Evolutionary conservation across 2,329 filamentous ascomycete species (phyloP).

Genomic region (Fusarium pseudonygamai): DNA sequence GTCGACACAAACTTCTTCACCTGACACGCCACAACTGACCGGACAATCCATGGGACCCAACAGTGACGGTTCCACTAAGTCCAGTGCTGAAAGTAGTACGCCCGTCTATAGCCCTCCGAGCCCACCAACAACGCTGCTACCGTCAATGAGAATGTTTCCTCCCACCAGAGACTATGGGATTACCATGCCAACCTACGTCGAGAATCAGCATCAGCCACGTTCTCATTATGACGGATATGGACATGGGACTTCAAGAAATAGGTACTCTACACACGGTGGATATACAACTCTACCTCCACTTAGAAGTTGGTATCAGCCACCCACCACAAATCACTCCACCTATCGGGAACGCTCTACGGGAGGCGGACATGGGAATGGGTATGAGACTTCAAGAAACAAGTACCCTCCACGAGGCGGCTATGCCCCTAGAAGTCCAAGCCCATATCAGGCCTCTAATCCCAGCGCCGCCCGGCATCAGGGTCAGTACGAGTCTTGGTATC

Average conservation of each 20-base stretch:
- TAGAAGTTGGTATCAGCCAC: neutral
- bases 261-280: rapidly evolving
- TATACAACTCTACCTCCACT: neutral
- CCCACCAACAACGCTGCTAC: too few relatives aligned
- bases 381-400: neutral
- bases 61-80: rapidly evolving
- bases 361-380: neutral
- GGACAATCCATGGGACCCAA: rapidly evolving
- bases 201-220: neutral
- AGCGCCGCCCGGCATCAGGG: neutral
- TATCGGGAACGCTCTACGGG: rapidly evolving
- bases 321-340: neutral
- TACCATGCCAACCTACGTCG: rapidly evolving
- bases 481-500: neutral
- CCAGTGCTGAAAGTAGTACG: rapidly evolving
- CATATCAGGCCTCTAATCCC: neutral
- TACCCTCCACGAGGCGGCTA: neutral
- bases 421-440: too few relatives aligned
- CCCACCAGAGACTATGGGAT: neutral
- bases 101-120: rapidly evolving
- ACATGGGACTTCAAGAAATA: neutral
- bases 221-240: rapidly evolving
- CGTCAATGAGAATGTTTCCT: rapidly evolving
- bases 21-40: neutral
- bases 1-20: rapidly evolving